phyloP scores from a whole-genome alignment of 305 asterid genomes.

The Solanum hybrid region DNA sequence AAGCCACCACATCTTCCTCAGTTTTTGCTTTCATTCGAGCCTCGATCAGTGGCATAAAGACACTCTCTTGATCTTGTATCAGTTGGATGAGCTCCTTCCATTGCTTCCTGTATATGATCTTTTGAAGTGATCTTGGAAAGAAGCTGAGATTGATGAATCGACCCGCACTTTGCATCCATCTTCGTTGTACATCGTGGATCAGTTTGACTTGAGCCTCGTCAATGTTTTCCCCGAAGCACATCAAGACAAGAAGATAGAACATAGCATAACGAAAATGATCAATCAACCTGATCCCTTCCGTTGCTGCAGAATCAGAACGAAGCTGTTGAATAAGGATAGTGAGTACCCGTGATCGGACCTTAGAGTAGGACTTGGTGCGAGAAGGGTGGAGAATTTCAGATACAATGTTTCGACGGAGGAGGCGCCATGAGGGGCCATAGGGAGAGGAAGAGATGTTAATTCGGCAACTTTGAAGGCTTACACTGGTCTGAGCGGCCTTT shows the following conservation, averaged over 20 bases:
- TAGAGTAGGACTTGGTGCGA: slow-evolving; percentile 1
- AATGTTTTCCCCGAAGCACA: slow-evolving; percentile 12
- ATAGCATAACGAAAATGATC: slow-evolving; percentile 10
- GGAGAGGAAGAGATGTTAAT: slow-evolving; percentile 35
- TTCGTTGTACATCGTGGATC: slow-evolving; percentile 2
- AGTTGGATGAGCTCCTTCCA: slow-evolving; percentile 8
- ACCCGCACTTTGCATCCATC: neutral
- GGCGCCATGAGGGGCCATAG: slow-evolving; percentile 51
- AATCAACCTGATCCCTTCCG: neutral
- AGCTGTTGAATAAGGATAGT: neutral
- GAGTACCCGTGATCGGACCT: slow-evolving; percentile 4
- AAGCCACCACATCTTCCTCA: neutral
- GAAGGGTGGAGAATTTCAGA: slow-evolving; percentile 13
- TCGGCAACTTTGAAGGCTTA: slow-evolving; percentile 22
- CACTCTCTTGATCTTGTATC: neutral
- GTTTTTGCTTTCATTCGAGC: neutral
- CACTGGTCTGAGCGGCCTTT: slow-evolving; percentile 25
- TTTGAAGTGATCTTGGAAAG: slow-evolving; percentile 4
- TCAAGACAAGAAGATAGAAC: slow-evolving; percentile 3
- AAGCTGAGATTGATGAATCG: slow-evolving; percentile 2
- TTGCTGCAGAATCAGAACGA: neutral
- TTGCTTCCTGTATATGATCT: neutral
- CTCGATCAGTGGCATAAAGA: slow-evolving; percentile 8
- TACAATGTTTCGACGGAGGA: slow-evolving; percentile 25
- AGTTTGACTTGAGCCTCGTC: neutral